Evolutionary conservation across 2,329 filamentous ascomycete genomes (phyloP).

Genomic region (Fusarium nisikadoi): DNA sequence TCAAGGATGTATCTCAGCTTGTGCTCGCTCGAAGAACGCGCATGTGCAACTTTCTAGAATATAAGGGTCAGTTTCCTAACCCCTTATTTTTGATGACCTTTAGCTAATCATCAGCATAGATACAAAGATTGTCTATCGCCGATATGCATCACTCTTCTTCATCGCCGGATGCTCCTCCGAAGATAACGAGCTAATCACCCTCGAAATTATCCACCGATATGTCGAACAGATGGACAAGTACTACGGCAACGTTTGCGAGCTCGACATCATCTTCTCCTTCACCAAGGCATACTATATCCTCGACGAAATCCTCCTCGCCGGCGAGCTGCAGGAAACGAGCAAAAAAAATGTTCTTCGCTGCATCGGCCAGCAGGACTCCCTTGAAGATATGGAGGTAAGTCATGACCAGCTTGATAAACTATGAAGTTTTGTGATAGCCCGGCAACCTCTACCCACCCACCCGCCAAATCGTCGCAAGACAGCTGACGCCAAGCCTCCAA

Average conservation of each 20-base stretch:
- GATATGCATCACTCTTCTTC: conserved; percentile 99
- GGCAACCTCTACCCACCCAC: conserved; percentile 25
- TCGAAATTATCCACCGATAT: conserved; percentile 98
- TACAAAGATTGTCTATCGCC: conserved; percentile 97
- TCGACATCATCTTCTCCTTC: conserved; percentile 99
- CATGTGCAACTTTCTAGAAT: conserved; percentile 99
- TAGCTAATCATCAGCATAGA: conserved; percentile 64
- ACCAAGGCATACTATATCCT: conserved; percentile 99
- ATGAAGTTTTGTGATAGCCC: conserved; percentile 32
- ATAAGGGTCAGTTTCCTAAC: conserved; percentile 77
- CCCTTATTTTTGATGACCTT: conserved; percentile 11
- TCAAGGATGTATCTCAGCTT: conserved; percentile 98
- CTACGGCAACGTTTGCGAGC: conserved; percentile 99
- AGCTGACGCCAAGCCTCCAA: conserved; percentile 47
- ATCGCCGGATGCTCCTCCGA: conserved; percentile 97
- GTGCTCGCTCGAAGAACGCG: conserved; percentile 94
- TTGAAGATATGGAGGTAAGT: conserved; percentile 99
- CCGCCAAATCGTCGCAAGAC: conserved; percentile 29
- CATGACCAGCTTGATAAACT: conserved; percentile 32
- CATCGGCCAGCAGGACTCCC: conserved; percentile 95
- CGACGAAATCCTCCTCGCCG: conserved; percentile 92
- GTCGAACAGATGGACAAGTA: conserved; percentile 99
- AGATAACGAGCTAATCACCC: conserved; percentile 97
- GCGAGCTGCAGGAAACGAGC: conserved; percentile 98
- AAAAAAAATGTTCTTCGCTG: conserved; percentile 98